These are phyloP conservation scores for Acer yangbiense DNA, from an alignment of 345 rosid species.

Conservation along the genomic window DNA sequence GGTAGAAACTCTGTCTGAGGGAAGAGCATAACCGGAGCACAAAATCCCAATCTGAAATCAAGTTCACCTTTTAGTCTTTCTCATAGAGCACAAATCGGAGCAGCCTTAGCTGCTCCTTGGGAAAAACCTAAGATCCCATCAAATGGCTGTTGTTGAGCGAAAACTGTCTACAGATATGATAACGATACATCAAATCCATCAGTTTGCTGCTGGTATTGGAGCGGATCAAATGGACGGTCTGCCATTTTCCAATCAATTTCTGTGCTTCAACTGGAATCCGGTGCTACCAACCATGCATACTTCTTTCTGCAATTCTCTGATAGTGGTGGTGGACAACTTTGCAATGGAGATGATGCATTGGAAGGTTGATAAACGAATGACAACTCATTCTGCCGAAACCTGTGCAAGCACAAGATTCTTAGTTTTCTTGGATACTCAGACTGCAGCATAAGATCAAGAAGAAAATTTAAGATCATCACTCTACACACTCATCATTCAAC, in stretches of 20 bases:
- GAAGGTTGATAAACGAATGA: slow-evolving; percentile 67
- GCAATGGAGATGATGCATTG: slow-evolving; percentile 27
- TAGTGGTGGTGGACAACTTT: slow-evolving; percentile 41
- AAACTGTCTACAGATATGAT: slow-evolving; percentile 46
- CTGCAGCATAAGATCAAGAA: slow-evolving; percentile 27
- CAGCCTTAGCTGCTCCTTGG: slow-evolving; percentile 95
- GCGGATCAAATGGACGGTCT: slow-evolving; percentile 65
- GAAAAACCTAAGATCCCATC: slow-evolving; percentile 95
- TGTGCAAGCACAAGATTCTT: slow-evolving; percentile 88
- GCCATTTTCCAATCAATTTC: slow-evolving; percentile 61
- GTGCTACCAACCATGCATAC: slow-evolving; percentile 85
- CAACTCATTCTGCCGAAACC: slow-evolving; percentile 90
- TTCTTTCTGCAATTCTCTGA: slow-evolving; percentile 60
- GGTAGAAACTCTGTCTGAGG: slow-evolving; percentile 30
- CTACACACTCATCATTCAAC: background rate
- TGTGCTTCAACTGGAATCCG: slow-evolving; percentile 37
- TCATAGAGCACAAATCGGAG: slow-evolving; percentile 50
- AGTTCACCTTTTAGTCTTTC: slow-evolving; percentile 49
- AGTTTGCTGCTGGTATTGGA: slow-evolving; percentile 83
- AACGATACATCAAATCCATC: slow-evolving; percentile 67
- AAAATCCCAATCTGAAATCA: slow-evolving; percentile 74
- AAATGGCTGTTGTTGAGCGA: slow-evolving; percentile 69
- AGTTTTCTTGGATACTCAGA: slow-evolving; percentile 51
- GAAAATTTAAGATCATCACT: background rate
- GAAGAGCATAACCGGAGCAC: slow-evolving; percentile 73